Base-by-base conservation (phyloP, 1,284 basidiomycete species). In the Albatrellus sp. region DNA sequence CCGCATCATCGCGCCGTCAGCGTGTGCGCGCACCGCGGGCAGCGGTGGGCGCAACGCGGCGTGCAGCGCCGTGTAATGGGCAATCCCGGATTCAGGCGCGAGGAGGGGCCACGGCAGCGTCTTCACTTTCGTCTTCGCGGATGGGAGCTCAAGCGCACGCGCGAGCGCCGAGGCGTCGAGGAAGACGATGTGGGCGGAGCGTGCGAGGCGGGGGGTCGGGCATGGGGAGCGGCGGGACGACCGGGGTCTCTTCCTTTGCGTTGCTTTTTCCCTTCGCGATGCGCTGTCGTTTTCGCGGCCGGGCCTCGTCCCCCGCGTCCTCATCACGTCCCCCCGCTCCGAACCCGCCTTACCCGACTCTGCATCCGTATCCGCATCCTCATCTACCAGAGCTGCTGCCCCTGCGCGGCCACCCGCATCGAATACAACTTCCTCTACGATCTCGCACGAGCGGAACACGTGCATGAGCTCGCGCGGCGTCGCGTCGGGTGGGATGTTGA, bases 401-500 rank as follows among this genome's bases (percentile, higher is more conserved):
- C 53, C 55, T 29, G 51, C 52, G 49, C 24, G 24, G 24, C 24
- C 24, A 7, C 72, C 67, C 37, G 65, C 58, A 51, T 76, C 73
- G 55, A 90, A 82, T 1, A 77, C 56, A 2, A 90, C 77, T 45
- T 66, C 69, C 61, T 93, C 90, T 11, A 92, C 71, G 0, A 80
- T 80, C 13, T 90, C 90, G 48, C 71, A 77, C 12, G 68, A 56
- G 54, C 80, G 80, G 67, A 91, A 90, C 16, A 92, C 67, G 2
- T 75, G 61, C 2, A 76, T 66, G 1, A 92, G 61, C 56, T 89
- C 85, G 40, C 83, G 70, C 52, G 86, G 82, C 0, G 84, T 86
- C 3, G 86, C 77, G 59, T 92, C 89, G 42, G 86, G 78, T 1
- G 90, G 90, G 3, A 91, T 63, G 55, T 94, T 92, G 46, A 85